Conservation (phyloP, 176 grass and related monocot genomes). For the Cenchrus purpureus region DNA sequence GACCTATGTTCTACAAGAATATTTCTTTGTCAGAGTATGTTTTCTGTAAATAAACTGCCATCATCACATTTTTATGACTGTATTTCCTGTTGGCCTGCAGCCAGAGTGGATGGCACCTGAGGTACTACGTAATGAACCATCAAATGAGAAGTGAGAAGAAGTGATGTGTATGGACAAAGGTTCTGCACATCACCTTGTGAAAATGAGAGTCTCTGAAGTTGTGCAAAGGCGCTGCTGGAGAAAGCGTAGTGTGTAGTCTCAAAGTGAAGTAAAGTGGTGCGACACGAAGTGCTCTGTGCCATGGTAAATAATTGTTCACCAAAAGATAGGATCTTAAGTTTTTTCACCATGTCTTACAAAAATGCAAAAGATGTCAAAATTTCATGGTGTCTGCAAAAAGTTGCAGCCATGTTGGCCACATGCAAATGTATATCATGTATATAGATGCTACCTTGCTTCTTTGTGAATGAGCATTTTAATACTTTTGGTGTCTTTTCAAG, state of each 20-base stretch:
- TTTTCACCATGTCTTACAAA: constrained; percentile 15
- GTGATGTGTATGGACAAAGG: constrained; percentile 60
- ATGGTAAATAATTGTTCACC: constrained; percentile 71
- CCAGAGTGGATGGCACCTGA: constrained; percentile 99
- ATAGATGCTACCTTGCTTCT: constrained; percentile 34
- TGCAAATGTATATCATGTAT: constrained; percentile 48
- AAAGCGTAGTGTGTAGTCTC: constrained; percentile 50
- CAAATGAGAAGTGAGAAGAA: constrained; percentile 87
- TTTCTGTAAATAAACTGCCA: constrained; percentile 1
- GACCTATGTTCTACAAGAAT: constrained; percentile 12
- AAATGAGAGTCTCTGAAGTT: constrained; percentile 50
- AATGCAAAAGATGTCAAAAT: constrained; percentile 11
- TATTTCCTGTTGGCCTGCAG: constrained; percentile 60
- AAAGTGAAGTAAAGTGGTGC: constrained; percentile 51
- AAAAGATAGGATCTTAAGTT: constrained; percentile 52
- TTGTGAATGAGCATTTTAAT: neutral
- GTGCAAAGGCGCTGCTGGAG: constrained; percentile 52
- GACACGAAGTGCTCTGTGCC: constrained; percentile 59
- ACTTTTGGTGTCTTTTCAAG: neutral
- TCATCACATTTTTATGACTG: neutral
- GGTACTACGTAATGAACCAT: constrained; percentile 91
- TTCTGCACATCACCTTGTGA: constrained; percentile 48
- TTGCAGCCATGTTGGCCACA: constrained; percentile 41
- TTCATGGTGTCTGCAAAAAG: constrained; percentile 41
- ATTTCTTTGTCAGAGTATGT: constrained; percentile 26